Base-by-base conservation (phyloP, 1,284 basidiomycete genomes). In the Sporisorium iseilematis-ciliati region DNA sequence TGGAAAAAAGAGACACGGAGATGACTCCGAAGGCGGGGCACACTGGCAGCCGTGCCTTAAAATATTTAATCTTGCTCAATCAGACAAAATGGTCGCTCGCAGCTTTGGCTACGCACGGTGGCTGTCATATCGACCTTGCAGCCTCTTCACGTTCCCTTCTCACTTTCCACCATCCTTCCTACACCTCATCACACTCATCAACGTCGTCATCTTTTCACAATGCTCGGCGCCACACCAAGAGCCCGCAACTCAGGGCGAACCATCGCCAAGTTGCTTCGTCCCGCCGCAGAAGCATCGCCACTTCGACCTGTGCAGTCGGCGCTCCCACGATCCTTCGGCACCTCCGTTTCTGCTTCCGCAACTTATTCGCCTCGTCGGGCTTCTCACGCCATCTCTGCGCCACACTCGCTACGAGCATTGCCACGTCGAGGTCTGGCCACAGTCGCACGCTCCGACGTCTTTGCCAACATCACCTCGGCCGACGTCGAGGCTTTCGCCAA, bases 381-480 rank as follows among this genome's bases (percentile, higher is more conserved):
- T 29, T 38, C 63, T 3, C 23, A 41, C 35, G 25, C 49, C 25
- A 31, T 53, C n/a, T 21, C 55, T 45, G 31, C 50, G 18, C 26
- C 26, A 11, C 50, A 41, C 12, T 31, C 40, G 10, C 23, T 21
- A 5, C 38, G 25, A 33, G 33, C 14, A 43, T 35, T 35, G 41
- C 42, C 59, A 38, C 54, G 49, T n/a, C 72, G 66, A 18, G 31
- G 50, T 42, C 49, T 76, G 45, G 77, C 79, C 41, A 88, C 87
- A 61, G 89, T 89, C 76, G 93, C 91, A 57, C 90, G 87, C 53
- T 56, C 86, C 85, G n/a, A 81, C 79, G 18, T 81, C 25, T 89
- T 87, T 80, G 86, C 87, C 52, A 85, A 85, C 54, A 80, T 88
- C 38, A 88, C 87, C 6, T 77, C 82, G 12, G 82, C 85, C 2